Base-by-base conservation (phyloP, 2,329 filamentous ascomycete species). In the Ceratocystis harringtonii region DNA sequence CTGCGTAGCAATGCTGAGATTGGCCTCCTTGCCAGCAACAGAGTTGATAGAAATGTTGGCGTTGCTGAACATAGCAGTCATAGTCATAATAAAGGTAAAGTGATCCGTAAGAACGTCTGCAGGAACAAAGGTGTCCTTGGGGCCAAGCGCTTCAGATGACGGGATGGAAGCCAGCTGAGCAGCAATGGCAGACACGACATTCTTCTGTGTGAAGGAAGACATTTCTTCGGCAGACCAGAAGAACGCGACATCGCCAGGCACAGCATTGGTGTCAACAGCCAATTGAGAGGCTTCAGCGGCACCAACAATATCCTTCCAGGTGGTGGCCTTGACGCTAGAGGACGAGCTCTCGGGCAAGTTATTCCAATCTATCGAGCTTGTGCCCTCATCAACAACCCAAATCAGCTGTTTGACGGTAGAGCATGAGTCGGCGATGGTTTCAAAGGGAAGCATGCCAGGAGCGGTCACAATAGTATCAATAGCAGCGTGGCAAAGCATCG, bases 281-380 rank as follows among this genome's bases (percentile, higher is more conserved):
- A 96, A 78, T 22, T 89, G 83, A 52, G 80, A 82, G 45, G 82
- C 79, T 64, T 77, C 78, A 32, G 78, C 76, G 19, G 84, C 83
- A 68, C 94, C 84, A 30, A 96, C 78, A 64, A 97, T 82, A 67
- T 96, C 89, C 71, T 95, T 89, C 92, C 92, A 99, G 15, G 92
- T 94, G n/a, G 86, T 83, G 17, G 96, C 88, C 65, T 88, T 88
- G 68, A 95, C 80, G 68, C 81, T 85, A 66, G 87, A 83, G 17
- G 87, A 87, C 66, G 87, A 86, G 63, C 88, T 87, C 71, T 87
- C 83, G 10, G 92, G 91, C 1, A 92, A 84, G 72, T 92, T 89
- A 70, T 90, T 92, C 92, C 92, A 99, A 75, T 96, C 92, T 81
- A 99, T 88, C 73, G 97, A 92, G 70, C 85, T 84, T 77, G 86